Base-by-base conservation (phyloP, 495 filamentous ascomycete species). In the Pseudomonodictys pantanalensis region DNA sequence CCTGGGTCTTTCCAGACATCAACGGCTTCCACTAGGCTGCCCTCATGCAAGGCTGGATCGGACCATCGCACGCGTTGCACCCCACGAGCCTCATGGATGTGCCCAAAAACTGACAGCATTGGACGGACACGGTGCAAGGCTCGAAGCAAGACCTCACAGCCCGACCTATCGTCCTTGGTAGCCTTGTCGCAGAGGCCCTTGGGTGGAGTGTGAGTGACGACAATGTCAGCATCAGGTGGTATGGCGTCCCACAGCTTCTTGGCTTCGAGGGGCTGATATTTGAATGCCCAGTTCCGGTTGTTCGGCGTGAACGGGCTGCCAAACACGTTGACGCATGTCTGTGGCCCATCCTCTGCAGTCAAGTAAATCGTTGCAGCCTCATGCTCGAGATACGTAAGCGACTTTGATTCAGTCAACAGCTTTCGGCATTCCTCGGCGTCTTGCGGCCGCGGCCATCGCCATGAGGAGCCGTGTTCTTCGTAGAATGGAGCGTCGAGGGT, bases 261-360 rank as follows among this genome's bases (percentile, higher is more conserved):
- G 12, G 81, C 83, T 33, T 79, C 68, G 4, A 68, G 65, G 5
- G 71, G 67, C 15, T 76, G 71, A 68, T 92, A 92, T 63, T 81
- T 78, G 64, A 89, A 92, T 0, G 88, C 88, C 88, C 88, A 91
- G 11, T 72, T 73, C 1, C 84, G 81, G n/a, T 74, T 64, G 5
- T 75, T 75, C 2, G 86, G 88, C 24, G 84, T 84, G 59, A 79
- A 86, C 1, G 89, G 90, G 1, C 87, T 92, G 5, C 87, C 88
- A 60, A 91, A 92, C 24, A 91, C 79, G 45, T 79, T 86, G 72
- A 93, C 89, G 23, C 71, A 74, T 30, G 85, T 91, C 15, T 73
- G 76, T 45, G 87, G 86, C 0, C 86, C 87, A 23, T 72, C 72
- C 9, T 81, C 71, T 23, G 79, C 76, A 22, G 64, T 76, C 38